Percentiles rank a stretch among this genome's conserved stretches.
Evolutionary conservation across 2,329 filamentous ascomycete genomes (phyloP).

Genomic region (Dothiorella sarmentorum): DNA sequence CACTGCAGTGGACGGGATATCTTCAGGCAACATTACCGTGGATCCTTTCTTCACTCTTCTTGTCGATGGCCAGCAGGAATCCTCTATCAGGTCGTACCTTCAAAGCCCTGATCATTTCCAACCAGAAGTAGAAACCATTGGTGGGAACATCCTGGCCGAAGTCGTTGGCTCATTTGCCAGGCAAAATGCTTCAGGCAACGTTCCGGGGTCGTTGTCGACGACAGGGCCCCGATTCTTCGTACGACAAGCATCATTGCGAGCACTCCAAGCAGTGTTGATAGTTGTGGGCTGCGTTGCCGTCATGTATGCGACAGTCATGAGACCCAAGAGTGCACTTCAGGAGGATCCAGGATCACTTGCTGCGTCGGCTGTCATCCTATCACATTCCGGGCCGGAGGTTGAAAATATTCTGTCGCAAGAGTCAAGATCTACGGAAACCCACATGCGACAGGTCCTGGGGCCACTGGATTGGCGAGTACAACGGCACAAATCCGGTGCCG

Average conservation of each 20-base stretch:
- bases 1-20: not conserved
- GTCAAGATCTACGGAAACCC: not conserved
- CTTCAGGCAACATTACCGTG: not conserved
- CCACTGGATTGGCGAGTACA: not conserved
- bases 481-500: no score
- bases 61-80: not conserved
- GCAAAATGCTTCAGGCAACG: not conserved
- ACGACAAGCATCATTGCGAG: not conserved
- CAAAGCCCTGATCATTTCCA: not conserved
- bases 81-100: not conserved
- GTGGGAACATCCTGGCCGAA: not conserved
- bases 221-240: not conserved
- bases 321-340: not conserved
- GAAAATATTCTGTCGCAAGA: not conserved
- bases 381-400: not conserved
- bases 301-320: not conserved
- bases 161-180: not conserved
- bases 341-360: not conserved
- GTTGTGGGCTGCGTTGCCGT: not conserved
- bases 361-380: not conserved
- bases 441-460: not conserved
- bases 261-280: not conserved
- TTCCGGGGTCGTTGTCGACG: not conserved
- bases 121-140: not conserved
- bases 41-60: not conserved